phyloP scores from a whole-genome alignment of 2,329 filamentous ascomycete species.

The Botrytis cinerea region DNA sequence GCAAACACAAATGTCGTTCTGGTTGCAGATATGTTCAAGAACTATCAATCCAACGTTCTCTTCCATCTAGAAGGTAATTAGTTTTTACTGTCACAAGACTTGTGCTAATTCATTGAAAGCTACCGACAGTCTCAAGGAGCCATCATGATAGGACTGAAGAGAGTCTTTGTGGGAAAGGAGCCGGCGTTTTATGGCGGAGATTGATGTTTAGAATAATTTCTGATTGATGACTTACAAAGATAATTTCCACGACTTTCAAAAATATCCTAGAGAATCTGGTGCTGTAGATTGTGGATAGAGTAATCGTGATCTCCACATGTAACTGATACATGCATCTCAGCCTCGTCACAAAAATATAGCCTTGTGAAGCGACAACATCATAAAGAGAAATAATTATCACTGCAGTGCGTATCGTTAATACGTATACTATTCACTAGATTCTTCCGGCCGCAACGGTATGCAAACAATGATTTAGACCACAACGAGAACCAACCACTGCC shows the following conservation, averaged over 20 bases:
- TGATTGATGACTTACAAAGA: background rate
- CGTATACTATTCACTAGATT: background rate
- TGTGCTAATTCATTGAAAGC: conserved; percentile 51
- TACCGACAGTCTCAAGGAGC: conserved; percentile 80
- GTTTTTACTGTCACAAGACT: conserved; percentile 18
- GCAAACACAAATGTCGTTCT: conserved; percentile 99
- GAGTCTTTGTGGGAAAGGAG: background rate
- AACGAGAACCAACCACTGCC: conserved; percentile 1
- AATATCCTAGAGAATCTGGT: background rate
- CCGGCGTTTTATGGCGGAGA: background rate
- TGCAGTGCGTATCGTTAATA: background rate
- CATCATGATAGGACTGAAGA: conserved; percentile 51
- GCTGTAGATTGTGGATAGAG: background rate
- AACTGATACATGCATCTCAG: conserved; percentile 4
- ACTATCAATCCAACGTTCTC: conserved; percentile 96
- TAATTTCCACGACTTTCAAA: background rate
- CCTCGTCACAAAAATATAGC: conserved; percentile 14
- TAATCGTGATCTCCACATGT: conserved; percentile 17
- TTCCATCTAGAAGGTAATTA: conserved; percentile 89
- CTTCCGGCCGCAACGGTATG: background rate
- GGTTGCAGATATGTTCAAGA: conserved; percentile 99
- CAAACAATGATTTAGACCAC: conserved; percentile 20
- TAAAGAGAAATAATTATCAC: background rate
- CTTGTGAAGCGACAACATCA: conserved; percentile 19
- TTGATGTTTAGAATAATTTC: background rate